Percentiles rank a stretch among this genome's conserved stretches.
Conservation (phyloP, 345 rosid genomes). For the Pistacia integerrima region DNA sequence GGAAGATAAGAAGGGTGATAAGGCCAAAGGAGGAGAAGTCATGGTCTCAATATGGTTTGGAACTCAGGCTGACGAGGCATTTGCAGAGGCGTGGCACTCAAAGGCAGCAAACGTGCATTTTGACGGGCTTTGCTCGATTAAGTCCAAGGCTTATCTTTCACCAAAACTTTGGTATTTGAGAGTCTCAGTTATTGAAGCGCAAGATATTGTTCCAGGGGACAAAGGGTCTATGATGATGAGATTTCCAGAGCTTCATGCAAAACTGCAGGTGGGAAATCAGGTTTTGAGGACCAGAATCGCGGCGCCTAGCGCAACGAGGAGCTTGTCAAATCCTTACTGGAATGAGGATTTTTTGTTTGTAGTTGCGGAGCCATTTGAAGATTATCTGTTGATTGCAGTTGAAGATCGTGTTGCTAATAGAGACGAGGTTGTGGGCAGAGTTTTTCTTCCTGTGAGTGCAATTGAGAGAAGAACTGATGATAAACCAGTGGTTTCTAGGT, state of each 20-base stretch:
- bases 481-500: constrained; percentile 55
- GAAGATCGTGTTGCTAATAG: constrained; percentile 61
- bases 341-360: constrained; percentile 74
- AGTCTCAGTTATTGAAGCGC: constrained; percentile 67
- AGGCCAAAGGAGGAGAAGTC: constrained; percentile 47
- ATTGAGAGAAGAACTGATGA: constrained; percentile 55
- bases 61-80: constrained; percentile 79
- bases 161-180: constrained; percentile 79
- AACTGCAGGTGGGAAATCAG: constrained; percentile 70
- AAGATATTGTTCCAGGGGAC: constrained; percentile 55
- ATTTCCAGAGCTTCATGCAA: constrained; percentile 54
- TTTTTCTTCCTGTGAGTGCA: constrained; percentile 44
- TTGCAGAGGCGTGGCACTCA: constrained; percentile 77
- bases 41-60: constrained; percentile 83
- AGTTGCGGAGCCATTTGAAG: constrained; percentile 76
- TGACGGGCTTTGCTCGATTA: constrained; percentile 59
- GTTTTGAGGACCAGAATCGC: constrained; percentile 52
- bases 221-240: constrained; percentile 45
- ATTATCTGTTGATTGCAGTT: constrained; percentile 47
- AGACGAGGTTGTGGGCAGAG: constrained; percentile 57
- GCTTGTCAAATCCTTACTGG: constrained; percentile 66
- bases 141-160: constrained; percentile 72
- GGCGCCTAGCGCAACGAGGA: constrained; percentile 36
- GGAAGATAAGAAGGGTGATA: constrained; percentile 59
- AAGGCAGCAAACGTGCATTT: constrained; percentile 65